Evolutionary conservation across 345 rosid genomes (phyloP), one percentile per base, ranked within the genome.

Genomic region (Moricandia arvensis): DNA sequence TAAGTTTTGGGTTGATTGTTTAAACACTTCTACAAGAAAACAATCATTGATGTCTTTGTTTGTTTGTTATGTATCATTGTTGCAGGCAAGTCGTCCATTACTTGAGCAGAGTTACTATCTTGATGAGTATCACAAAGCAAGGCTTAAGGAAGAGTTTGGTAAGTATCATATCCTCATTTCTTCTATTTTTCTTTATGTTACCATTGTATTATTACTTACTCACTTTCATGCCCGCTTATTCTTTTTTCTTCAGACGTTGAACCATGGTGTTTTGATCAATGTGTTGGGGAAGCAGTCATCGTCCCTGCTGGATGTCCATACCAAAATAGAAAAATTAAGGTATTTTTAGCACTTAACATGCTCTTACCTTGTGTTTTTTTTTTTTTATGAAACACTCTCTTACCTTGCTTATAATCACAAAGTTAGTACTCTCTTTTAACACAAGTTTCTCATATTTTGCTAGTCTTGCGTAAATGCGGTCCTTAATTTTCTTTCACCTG

Each of bases 221-320:
- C 38, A 55, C 3, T 70, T 61, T 70, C 34, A 54, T 69, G 17
- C 37, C 37, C 11, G 18, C 62, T 45, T 30, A 31, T 64, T 65
- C 63, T 77, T 16, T 16, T 71, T 78, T 66, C 57, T 69, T 62
- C 70, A 95, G 99, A 88, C 53, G 76, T 95, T 60, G 99, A 90
- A 75, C 99, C 99, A 17, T 93, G 99, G 96, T 85, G 87, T 82
- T 90, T 95, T 80, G 80, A 90, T 83, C 99, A 92, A 74, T 90
- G 87, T 79, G 87, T 93, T 29, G 99, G 97, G 64, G 99, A 95
- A 85, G 99, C 97, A 73, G 90, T 95, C 72, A 78, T 90, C 58
- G 78, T 95, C 73, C 98, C 99, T 63, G 86, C 96, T 21, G 99
- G 99, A 80, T 93, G 96, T 74, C 97, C 98, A 3, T 95, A 89